Base-by-base conservation (phyloP, 371 early-diverging fungal species). In the Saksenaea oblongispora region DNA sequence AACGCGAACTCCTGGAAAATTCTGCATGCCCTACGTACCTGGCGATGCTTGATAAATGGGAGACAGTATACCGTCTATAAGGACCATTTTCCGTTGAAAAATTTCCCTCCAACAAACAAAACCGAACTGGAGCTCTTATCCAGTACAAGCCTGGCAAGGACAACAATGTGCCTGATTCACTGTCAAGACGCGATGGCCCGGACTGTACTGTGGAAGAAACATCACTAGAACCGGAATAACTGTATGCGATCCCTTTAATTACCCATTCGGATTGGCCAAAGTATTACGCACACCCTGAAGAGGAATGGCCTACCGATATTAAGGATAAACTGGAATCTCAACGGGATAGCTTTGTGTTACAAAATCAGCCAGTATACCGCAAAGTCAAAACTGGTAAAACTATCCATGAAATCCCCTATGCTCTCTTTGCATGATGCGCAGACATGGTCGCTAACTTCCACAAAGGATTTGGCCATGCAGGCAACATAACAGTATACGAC, bases 61-160 rank as follows among this genome's bases (percentile, higher is more conserved):
- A 31, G 7, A 31, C 7, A 31, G 7, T 31, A 4, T 7, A 31
- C 7, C 4, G 31, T 31, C 2, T 31, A 31, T 7, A 31, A 2
- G 7, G 31, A 31, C 7, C 31, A 31, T 31, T 7, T 31, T 4
- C 7, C 31, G 7, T 7, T 31, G 31, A 31, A 31, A 7, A 4
- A 31, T 7, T 31, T 31, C 31, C 31, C 2, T 31, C 31, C n/a
- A 31, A 31, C 31, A 31, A 7, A 39, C 22, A 11, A 64, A 64
- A 34, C 64, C 71, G 60, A 73, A 28, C 34, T 81, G 0, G 70
- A 74, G 34, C 34, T 69, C n/a, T 77, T 1, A 31, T 31, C 7
- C 31, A 31, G 7, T 31, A 31, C 7, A 31, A 31, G 7, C 31
- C 7, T 2, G 31, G 31, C 31, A 31, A 31, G 7, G 31, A 31